phyloP scores from a whole-genome alignment of 371 early-diverging fungal genomes.

The Mucor ambiguus region DNA sequence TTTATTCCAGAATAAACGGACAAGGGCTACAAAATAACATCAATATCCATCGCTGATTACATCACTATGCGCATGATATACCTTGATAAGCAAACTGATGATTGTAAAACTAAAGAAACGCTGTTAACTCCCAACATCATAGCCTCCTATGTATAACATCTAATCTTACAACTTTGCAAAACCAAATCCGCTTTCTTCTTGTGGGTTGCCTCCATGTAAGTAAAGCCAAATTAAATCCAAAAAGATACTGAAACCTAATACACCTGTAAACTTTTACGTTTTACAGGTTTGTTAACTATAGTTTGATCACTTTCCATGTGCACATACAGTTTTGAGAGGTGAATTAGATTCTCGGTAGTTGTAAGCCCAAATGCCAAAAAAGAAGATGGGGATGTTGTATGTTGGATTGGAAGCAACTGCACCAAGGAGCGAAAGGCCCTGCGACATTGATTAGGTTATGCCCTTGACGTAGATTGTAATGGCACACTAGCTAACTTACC shows the following conservation, averaged over 20 bases:
- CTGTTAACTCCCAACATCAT: background rate
- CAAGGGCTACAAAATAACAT: slow-evolving; percentile 35
- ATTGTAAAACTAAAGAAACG: slow-evolving; percentile 40
- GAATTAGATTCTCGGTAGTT: slow-evolving; percentile 51
- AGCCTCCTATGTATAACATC: background rate
- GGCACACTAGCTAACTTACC: slow-evolving; percentile 18
- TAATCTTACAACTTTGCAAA: slow-evolving; percentile 46
- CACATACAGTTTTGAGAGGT: slow-evolving; percentile 49
- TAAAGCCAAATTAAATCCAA: slow-evolving; percentile 53
- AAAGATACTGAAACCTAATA: slow-evolving; percentile 43
- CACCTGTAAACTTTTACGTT: slow-evolving; percentile 40
- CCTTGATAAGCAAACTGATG: slow-evolving; percentile 50
- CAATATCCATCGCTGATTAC: background rate
- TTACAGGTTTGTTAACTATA: background rate
- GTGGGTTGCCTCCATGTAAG: slow-evolving; percentile 40
- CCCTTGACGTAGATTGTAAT: too few relatives aligned
- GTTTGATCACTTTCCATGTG: background rate
- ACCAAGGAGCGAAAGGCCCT: slow-evolving; percentile 50
- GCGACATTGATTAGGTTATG: background rate
- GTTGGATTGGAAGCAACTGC: slow-evolving; percentile 44
- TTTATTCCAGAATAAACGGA: slow-evolving; percentile 45
- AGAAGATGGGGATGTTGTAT: slow-evolving; percentile 54
- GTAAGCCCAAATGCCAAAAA: slow-evolving; percentile 56
- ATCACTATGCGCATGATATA: slow-evolving; percentile 23
- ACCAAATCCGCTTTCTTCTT: slow-evolving; percentile 42